Evolutionary conservation across 2,329 filamentous ascomycete species (phyloP).

Genomic region (Verruconis gallopava): DNA sequence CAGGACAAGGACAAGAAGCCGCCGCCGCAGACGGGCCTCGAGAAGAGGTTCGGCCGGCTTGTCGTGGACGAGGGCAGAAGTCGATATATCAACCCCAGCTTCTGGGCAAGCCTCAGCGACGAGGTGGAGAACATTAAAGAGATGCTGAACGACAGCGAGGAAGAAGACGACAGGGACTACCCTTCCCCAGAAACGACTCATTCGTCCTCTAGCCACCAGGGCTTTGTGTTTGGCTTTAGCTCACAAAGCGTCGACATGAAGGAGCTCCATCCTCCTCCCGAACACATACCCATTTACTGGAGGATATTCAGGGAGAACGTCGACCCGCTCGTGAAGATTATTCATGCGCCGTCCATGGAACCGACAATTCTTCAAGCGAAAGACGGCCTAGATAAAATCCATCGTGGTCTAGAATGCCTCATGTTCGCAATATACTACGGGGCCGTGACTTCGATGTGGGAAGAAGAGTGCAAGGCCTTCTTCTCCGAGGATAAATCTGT

Average conservation of each 20-base stretch:
- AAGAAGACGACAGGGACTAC: conserved; percentile 42
- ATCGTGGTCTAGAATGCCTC: conserved; percentile 44
- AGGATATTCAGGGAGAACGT: conserved; percentile 60
- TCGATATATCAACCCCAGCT: conserved; percentile 62
- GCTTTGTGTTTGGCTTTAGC: conserved; percentile 60
- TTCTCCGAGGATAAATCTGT: conserved; percentile 40
- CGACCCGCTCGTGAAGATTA: conserved; percentile 56
- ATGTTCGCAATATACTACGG: conserved; percentile 51
- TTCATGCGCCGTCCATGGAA: conserved; percentile 56
- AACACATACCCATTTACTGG: conserved; percentile 56
- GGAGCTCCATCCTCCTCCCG: conserved; percentile 50
- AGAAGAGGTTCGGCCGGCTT: conserved; percentile 51
- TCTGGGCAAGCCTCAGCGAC: conserved; percentile 64
- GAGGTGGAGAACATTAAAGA: conserved; percentile 56
- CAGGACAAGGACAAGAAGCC: conserved; percentile 6
- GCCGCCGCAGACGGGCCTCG: conserved; percentile 17
- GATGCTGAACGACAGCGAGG: conserved; percentile 46
- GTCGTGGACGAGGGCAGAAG: conserved; percentile 59
- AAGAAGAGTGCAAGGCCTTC: conserved; percentile 32
- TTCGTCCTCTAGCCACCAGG: conserved; percentile 45
- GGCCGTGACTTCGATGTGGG: conserved; percentile 38
- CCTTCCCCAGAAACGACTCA: conserved; percentile 25
- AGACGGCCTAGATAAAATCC: conserved; percentile 44
- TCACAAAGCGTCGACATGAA: conserved; percentile 56
- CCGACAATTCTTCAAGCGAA: conserved; percentile 48